A percentile compares a stretch with the other conserved stretches of the same genome.
Conservation (phyloP, 768 basidiomycete species). For the Boletus rubescentipes region DNA sequence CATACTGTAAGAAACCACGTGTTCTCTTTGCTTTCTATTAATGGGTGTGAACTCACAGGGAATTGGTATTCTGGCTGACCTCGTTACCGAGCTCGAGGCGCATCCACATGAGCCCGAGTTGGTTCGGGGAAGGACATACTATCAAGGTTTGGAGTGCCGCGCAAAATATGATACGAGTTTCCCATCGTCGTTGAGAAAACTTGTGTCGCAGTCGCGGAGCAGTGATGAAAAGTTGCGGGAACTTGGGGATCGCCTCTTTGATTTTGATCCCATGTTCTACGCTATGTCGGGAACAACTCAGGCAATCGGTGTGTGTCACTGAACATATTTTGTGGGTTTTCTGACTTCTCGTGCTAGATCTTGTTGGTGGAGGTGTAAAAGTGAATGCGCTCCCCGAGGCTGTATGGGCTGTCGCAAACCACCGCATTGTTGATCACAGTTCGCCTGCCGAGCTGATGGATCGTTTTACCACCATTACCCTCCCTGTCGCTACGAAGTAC, state of each 20-base stretch:
- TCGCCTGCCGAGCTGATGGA: constrained; percentile 13
- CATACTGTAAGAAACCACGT: constrained; percentile 43
- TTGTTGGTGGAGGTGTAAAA: constrained; percentile 44
- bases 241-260: constrained; percentile 16
- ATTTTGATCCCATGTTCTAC: constrained; percentile 22
- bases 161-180: constrained; percentile 40
- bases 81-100: constrained; percentile 48
- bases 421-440: constrained; percentile 36
- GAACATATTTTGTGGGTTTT: constrained; percentile 8
- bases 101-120: constrained; percentile 40
- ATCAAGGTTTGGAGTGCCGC: constrained; percentile 40
- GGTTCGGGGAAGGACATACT: constrained; percentile 24
- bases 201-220: constrained; percentile 22
- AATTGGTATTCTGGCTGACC: constrained; percentile 52
- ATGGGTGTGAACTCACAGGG: constrained; percentile 16
- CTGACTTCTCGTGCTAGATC: constrained; percentile 35
- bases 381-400: constrained; percentile 48
- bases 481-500: constrained; percentile 29
- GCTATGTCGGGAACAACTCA: constrained; percentile 27
- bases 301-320: constrained; percentile 21
- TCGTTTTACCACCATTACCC: constrained; percentile 7
- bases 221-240: constrained; percentile 21
- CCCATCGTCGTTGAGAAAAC: constrained; percentile 19
- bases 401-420: constrained; percentile 35
- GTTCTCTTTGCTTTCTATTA: not conserved